Percentiles rank a stretch among this genome's conserved stretches.
Evolutionary conservation across 2,329 filamentous ascomycete species (phyloP).

Genomic region (Cladosporium austrohemisphaericum): DNA sequence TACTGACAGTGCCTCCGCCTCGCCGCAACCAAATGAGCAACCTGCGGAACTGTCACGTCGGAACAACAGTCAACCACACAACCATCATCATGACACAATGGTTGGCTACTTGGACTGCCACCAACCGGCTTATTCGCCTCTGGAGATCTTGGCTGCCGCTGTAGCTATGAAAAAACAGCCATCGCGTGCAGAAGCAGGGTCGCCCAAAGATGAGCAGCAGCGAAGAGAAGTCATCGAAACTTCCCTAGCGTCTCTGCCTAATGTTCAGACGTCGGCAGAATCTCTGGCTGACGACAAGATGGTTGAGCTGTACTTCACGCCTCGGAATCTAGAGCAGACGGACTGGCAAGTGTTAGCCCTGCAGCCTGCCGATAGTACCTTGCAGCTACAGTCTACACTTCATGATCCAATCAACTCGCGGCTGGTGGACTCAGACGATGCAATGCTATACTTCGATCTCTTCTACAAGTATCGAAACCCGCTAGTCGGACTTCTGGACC

Average conservation of each 20-base stretch:
- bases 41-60: not conserved
- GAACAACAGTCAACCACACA: not conserved
- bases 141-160: constrained; percentile 8
- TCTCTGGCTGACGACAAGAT: constrained; percentile 7
- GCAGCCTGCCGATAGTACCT: constrained; percentile 8
- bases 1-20: not conserved
- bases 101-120: constrained; percentile 9
- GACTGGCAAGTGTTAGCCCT: constrained; percentile 11
- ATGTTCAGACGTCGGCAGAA: not conserved
- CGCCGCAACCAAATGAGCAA: not conserved
- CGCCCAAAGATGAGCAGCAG: not conserved
- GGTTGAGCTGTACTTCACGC: constrained; percentile 12
- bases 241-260: not conserved
- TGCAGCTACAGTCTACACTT: constrained; percentile 6
- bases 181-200: not conserved
- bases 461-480: constrained; percentile 11
- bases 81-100: not conserved
- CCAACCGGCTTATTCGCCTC: constrained; percentile 9
- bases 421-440: constrained; percentile 7
- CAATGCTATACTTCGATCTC: constrained; percentile 8
- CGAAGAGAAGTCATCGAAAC: not conserved
- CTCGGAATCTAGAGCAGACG: constrained; percentile 5
- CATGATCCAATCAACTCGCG: constrained; percentile 12
- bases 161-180: constrained; percentile 8
- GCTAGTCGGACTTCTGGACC: constrained; percentile 8